Evolutionary conservation across 2,329 filamentous ascomycete species (phyloP), one percentile per base, ranked within the genome.

Genomic region (Scedosporium aurantiacum): DNA sequence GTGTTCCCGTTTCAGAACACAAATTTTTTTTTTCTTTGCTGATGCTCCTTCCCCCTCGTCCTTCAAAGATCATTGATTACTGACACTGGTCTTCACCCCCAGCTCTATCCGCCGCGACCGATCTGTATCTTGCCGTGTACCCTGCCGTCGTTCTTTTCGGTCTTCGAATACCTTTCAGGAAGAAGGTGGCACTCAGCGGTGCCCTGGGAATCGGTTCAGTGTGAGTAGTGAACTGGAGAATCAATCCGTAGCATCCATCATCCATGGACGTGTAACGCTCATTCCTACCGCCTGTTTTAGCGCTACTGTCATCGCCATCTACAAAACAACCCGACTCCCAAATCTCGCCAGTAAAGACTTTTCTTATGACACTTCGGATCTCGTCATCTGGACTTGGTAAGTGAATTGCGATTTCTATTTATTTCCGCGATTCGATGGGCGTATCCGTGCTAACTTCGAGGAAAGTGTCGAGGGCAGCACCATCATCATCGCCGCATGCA

Each of bases 321-420:
- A 71, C 66, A 72, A 72, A 59, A 67, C 66, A 16, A 70, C 70
- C 1, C 64, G 67, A 3, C 61, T 72, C 3, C 66, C 67, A 1
- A 58, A 60, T 2, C 65, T 72, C 7, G 66, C 64, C 43, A 68
- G 66, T 43, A 41, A 63, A n/a, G 70, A 73, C 63, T 70, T 69
- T 52, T 67, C 68, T 4, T 72, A 68, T 67, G 70, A 72, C 21
- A 77, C 74, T 3, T 71, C 72, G 0, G 74, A 77, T n/a, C 67
- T 78, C 3, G 70, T 77, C 1, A 72, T 78, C 28, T 79, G 77
- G 76, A 78, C 76, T 5, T 70, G 72, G 75, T 77, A 70, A 2
- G 27, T 23, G 18, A 14, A 27, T 12, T 16, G 4, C 5, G 3
- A 18, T 47, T 8, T 8, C 43, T n/a, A n/a, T 18, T n/a, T n/a